phyloP scores from a whole-genome alignment of 2,329 filamentous ascomycete genomes.

The Neofusicoccum cordaticola region DNA sequence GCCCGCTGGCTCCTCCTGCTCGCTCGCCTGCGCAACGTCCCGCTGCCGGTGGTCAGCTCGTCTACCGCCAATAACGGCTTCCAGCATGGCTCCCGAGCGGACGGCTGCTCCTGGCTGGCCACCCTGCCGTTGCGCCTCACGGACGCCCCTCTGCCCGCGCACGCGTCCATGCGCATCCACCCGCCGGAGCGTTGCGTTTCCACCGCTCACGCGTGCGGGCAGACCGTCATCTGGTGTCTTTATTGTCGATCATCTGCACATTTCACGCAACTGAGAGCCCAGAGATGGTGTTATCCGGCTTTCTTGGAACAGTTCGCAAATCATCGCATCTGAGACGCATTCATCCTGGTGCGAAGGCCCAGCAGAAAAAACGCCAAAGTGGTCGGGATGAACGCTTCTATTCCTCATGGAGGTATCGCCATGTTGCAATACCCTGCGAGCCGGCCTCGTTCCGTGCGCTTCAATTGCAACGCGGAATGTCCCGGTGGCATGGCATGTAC shows the following conservation, averaged over 20 bases:
- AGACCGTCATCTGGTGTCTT: not conserved
- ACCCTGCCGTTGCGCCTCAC: not conserved
- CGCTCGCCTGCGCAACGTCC: slow-evolving; percentile 6
- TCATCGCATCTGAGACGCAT: too few relatives aligned
- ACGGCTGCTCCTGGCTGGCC: not conserved
- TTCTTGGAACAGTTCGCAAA: too few relatives aligned
- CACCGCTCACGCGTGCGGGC: not conserved
- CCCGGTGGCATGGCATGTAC: not conserved
- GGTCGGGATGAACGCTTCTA: too few relatives aligned
- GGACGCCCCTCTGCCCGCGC: not conserved
- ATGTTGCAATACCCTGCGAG: too few relatives aligned
- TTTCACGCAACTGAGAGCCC: not conserved
- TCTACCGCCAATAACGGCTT: not conserved
- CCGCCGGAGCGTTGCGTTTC: not conserved
- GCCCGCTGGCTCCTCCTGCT: not conserved
- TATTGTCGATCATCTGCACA: not conserved
- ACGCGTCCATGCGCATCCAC: slow-evolving; percentile 1
- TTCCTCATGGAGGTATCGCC: too few relatives aligned
- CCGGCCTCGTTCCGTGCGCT: not conserved
- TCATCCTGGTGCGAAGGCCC: too few relatives aligned
- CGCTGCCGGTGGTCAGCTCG: slow-evolving; percentile 3
- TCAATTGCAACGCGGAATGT: not conserved
- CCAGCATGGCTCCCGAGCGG: not conserved
- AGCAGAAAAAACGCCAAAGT: too few relatives aligned
- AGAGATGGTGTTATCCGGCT: not conserved